Conservation (phyloP, 805 yeast species). For the Ogataea pignaliae region DNA sequence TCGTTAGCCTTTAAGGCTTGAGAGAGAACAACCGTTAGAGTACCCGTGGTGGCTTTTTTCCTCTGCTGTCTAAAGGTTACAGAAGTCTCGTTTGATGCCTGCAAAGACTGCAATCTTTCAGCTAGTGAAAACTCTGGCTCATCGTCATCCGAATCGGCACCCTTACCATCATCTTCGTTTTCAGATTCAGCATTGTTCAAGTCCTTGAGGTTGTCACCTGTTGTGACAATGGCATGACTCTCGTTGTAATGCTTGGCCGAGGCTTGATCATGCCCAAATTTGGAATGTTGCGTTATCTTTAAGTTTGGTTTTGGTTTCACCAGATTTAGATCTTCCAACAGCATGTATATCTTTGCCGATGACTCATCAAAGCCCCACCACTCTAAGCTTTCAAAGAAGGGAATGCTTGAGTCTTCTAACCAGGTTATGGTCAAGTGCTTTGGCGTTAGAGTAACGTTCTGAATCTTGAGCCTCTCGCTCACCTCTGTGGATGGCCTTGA, state of each 20-base stretch:
- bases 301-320: conserved; percentile 38
- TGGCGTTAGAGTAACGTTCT: conserved; percentile 22
- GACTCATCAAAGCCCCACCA: conserved; percentile 36
- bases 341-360: conserved; percentile 19
- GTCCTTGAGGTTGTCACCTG: conserved; percentile 60
- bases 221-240: conserved; percentile 53
- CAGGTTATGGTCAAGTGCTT: conserved; percentile 45
- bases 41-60: conserved; percentile 61
- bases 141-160: conserved; percentile 3
- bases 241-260: conserved; percentile 56
- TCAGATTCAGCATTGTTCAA: conserved; percentile 45
- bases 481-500: conserved; percentile 37
- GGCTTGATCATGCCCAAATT: conserved; percentile 48
- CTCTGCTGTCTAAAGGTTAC: conserved; percentile 23
- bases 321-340: conserved; percentile 26
- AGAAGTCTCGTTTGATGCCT: conserved; percentile 16
- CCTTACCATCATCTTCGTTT: conserved; percentile 34
- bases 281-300: conserved; percentile 37
- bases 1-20: conserved; percentile 90
- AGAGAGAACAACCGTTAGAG: conserved; percentile 76
- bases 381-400: conserved; percentile 50
- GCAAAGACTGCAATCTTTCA: conserved; percentile 42
- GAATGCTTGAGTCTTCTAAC: conserved; percentile 57
- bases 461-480: conserved; percentile 28
- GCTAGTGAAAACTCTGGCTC: conserved; percentile 39